These are phyloP conservation scores for Phytophthora citricola DNA, from an alignment of 352 stramenopile species.

Conservation along the genomic window DNA sequence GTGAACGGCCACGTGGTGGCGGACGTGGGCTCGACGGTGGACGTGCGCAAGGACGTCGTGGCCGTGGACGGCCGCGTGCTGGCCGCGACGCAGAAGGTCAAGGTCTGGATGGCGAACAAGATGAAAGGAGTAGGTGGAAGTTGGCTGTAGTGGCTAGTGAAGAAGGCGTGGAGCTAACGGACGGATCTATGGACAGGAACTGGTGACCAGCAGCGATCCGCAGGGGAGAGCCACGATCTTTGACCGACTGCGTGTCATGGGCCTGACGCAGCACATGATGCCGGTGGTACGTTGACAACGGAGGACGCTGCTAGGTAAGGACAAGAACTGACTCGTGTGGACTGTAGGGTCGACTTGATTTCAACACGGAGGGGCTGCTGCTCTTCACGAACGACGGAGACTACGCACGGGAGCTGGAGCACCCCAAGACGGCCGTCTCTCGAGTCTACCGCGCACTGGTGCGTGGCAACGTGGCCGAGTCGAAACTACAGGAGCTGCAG, in stretches of 20 bases:
- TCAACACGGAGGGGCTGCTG: slow-evolving; percentile 92
- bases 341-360: slow-evolving; percentile 89
- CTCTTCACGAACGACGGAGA: slow-evolving; percentile 94
- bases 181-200: slow-evolving; percentile 47
- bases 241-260: slow-evolving; percentile 83
- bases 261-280: slow-evolving; percentile 87
- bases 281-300: slow-evolving; percentile 66
- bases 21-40: slow-evolving; percentile 67
- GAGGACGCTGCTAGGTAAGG: not conserved
- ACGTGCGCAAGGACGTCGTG: slow-evolving; percentile 58
- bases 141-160: not conserved
- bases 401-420: slow-evolving; percentile 89
- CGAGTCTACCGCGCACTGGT: slow-evolving; percentile 89
- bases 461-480: slow-evolving; percentile 77
- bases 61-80: slow-evolving; percentile 64
- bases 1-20: slow-evolving; percentile 77
- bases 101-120: slow-evolving; percentile 92
- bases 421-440: slow-evolving; percentile 77
- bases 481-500: slow-evolving; percentile 81
- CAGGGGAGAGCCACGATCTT: slow-evolving; percentile 90
- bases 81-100: slow-evolving; percentile 43
- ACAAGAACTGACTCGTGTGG: not conserved
- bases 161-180: not conserved
- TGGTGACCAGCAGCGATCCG: slow-evolving; percentile 83
- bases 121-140: slow-evolving; percentile 68